Conservation (phyloP, 2,329 filamentous ascomycete genomes). For the Epichloe coenophiala region DNA sequence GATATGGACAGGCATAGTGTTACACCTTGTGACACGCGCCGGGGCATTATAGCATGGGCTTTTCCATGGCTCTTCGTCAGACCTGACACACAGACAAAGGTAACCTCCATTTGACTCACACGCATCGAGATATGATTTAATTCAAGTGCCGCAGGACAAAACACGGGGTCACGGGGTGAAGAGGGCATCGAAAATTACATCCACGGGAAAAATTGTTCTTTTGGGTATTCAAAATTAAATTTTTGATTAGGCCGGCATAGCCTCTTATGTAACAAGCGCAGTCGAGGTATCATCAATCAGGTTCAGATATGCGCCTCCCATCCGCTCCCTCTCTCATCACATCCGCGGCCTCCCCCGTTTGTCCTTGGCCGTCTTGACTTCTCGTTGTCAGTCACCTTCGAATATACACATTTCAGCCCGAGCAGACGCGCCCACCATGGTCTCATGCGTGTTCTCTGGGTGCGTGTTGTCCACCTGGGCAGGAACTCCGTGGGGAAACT, state of each 20-base stretch:
- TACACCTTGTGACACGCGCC: background rate
- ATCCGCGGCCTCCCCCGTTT: background rate
- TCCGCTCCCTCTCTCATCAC: constrained; percentile 1
- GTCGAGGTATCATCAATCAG: constrained; percentile 20
- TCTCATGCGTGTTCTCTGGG: background rate
- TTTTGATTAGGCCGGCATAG: constrained; percentile 6
- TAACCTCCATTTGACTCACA: background rate
- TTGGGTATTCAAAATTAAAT: constrained; percentile 8
- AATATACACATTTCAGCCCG: background rate
- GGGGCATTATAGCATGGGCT: background rate
- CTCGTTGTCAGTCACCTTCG: background rate
- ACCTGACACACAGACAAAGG: no score
- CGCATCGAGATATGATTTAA: background rate
- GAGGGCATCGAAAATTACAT: background rate
- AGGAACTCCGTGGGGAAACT: background rate
- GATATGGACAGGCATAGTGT: background rate
- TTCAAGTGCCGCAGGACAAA: background rate
- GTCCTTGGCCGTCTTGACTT: background rate
- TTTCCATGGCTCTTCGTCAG: background rate
- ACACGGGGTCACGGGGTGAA: no score
- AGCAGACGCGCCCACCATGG: background rate
- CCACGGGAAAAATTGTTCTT: background rate
- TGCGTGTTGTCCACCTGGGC: background rate
- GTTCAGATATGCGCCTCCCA: constrained; percentile 9
- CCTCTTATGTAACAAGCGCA: constrained; percentile 9